Conservation (phyloP, 495 filamentous ascomycete species). For the Aspergillus ostianus region DNA sequence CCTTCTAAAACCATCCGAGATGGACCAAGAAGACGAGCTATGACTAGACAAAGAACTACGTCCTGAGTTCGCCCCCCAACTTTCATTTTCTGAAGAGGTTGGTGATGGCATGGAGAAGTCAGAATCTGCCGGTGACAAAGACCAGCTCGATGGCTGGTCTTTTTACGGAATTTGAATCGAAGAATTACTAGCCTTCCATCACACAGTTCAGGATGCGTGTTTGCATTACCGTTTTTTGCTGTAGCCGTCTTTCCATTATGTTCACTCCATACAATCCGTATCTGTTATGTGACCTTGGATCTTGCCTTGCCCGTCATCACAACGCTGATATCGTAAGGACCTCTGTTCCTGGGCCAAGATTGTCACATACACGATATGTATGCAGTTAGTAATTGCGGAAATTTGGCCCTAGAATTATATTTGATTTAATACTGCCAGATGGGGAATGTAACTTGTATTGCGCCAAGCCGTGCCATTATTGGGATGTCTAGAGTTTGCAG, state of each 20-base stretch:
- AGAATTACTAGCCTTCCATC: slow-evolving; percentile 7
- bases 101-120: slow-evolving; percentile 7
- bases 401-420: neutral
- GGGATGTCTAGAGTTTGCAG: neutral
- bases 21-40: slow-evolving; percentile 88
- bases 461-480: neutral
- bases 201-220: slow-evolving; percentile 17
- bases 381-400: neutral
- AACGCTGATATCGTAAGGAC: neutral
- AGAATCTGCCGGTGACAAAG: slow-evolving; percentile 14
- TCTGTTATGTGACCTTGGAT: neutral
- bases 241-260: neutral
- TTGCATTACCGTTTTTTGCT: slow-evolving; percentile 7
- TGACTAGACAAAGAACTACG: slow-evolving; percentile 74
- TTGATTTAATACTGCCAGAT: neutral
- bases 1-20: slow-evolving; percentile 86
- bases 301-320: neutral
- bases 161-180: slow-evolving; percentile 36
- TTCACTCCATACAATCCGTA: neutral
- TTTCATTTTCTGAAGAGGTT: slow-evolving; percentile 12
- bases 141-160: slow-evolving; percentile 42
- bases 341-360: neutral
- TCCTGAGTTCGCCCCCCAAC: slow-evolving; percentile 46
- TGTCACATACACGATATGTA: neutral
- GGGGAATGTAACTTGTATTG: neutral